Conservation (phyloP, 805 yeast genomes). For the Saturnispora galanensis region DNA sequence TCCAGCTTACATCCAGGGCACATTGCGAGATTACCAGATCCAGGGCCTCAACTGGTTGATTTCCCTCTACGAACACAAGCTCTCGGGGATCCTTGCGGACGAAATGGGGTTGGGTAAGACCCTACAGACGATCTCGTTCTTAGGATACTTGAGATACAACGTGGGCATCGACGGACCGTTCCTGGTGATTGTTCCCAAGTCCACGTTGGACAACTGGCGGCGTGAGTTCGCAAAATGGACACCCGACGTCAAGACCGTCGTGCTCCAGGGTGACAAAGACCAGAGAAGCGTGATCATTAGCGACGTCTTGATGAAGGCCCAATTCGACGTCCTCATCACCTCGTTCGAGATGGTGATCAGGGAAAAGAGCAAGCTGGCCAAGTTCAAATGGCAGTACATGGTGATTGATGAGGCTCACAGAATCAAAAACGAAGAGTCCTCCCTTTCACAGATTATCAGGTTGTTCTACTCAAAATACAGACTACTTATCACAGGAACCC, state of each 20-base stretch:
- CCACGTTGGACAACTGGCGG: slow-evolving; percentile 73
- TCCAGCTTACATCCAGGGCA: slow-evolving; percentile 48
- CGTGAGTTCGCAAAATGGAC: slow-evolving; percentile 73
- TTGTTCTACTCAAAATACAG: slow-evolving; percentile 63
- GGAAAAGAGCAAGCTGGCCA: slow-evolving; percentile 57
- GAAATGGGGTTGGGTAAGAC: slow-evolving; percentile 86
- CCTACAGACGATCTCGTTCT: slow-evolving; percentile 64
- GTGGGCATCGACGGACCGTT: slow-evolving; percentile 60
- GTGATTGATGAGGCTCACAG: slow-evolving; percentile 79
- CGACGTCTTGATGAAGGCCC: slow-evolving; percentile 41
- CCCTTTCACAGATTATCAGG: slow-evolving; percentile 64
- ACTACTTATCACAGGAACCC: slow-evolving; percentile 72
- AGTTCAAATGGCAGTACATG: slow-evolving; percentile 68
- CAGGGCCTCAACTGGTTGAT: slow-evolving; percentile 78
- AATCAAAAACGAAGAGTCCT: slow-evolving; percentile 66
- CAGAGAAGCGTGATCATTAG: slow-evolving; percentile 47
- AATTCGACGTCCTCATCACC: slow-evolving; percentile 62
- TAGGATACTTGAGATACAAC: slow-evolving; percentile 61
- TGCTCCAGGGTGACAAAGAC: slow-evolving; percentile 67
- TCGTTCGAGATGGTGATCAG: slow-evolving; percentile 71
- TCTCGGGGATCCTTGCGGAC: slow-evolving; percentile 73
- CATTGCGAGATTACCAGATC: slow-evolving; percentile 62
- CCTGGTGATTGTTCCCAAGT: slow-evolving; percentile 68
- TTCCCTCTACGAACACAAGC: slow-evolving; percentile 52
- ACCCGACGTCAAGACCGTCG: slow-evolving; percentile 63